Percentiles rank a stretch among this genome's conserved stretches.
phyloP scores from a whole-genome alignment of 140 eudicot species.

The Ambrosia hybrid region DNA sequence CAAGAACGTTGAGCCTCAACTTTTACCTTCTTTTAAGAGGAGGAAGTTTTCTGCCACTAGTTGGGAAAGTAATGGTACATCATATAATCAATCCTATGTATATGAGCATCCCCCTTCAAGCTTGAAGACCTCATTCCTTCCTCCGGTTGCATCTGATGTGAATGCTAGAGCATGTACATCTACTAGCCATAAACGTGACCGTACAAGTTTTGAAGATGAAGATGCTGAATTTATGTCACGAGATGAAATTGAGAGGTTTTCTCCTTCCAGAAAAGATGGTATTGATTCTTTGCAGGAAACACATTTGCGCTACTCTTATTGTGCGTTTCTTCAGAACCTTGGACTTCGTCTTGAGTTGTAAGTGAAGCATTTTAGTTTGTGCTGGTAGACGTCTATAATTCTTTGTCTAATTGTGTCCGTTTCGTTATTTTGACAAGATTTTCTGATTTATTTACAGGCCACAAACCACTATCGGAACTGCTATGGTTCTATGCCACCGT shows the following conservation, averaged over 20 bases:
- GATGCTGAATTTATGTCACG: constrained; percentile 70
- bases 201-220: constrained; percentile 64
- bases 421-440: constrained; percentile 1
- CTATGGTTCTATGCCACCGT: constrained; percentile 95
- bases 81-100: constrained; percentile 35
- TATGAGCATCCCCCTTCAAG: constrained; percentile 32
- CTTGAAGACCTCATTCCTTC: constrained; percentile 19
- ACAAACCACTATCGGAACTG: constrained; percentile 89
- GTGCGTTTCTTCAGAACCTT: constrained; percentile 90
- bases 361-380: constrained; percentile 40
- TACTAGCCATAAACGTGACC: constrained; percentile 68
- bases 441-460: constrained; percentile 54
- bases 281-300: constrained; percentile 80
- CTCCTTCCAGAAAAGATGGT: constrained; percentile 98
- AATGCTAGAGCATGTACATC: constrained; percentile 19
- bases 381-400: neutral
- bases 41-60: constrained; percentile 62
- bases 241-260: constrained; percentile 87
- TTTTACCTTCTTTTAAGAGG: constrained; percentile 50
- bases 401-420: neutral
- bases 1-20: constrained; percentile 36
- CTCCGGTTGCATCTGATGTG: neutral
- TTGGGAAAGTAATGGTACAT: constrained; percentile 53
- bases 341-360: constrained; percentile 85
- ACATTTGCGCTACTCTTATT: constrained; percentile 84